These are phyloP conservation scores for Xylariaceae sp. DNA, from an alignment of 2,329 filamentous ascomycete species.

Conservation along the genomic window DNA sequence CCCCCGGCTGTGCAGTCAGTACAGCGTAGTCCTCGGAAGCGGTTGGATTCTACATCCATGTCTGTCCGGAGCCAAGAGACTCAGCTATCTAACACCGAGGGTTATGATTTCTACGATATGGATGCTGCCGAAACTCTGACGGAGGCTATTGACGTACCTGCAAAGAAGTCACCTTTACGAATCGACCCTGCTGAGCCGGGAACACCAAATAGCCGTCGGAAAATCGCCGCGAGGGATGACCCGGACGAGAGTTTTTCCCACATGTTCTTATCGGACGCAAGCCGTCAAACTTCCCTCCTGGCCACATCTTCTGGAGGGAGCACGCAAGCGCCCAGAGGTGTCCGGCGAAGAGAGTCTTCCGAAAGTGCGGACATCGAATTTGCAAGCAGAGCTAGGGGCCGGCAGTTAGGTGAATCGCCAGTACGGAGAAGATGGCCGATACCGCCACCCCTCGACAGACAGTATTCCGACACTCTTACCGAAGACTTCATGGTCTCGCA, in stretches of 20 bases:
- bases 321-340: conserved; percentile 10
- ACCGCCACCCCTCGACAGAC: conserved; percentile 16
- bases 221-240: conserved; percentile 40
- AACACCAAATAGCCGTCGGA: conserved; percentile 29
- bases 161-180: conserved; percentile 34
- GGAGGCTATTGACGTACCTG: conserved; percentile 49
- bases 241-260: conserved; percentile 54
- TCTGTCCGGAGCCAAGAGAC: conserved; percentile 49
- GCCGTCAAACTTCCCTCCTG: conserved; percentile 36
- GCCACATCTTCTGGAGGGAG: conserved; percentile 33
- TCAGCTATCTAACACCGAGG: conserved; percentile 50
- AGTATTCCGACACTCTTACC: conserved; percentile 23
- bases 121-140: conserved; percentile 40
- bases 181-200: conserved; percentile 32
- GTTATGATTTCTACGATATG: conserved; percentile 61
- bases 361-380: conserved; percentile 35
- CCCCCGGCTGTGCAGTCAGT: conserved; percentile 42
- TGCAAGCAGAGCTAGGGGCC: conserved; percentile 42
- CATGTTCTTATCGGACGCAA: conserved; percentile 53
- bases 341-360: conserved; percentile 10
- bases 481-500: conserved; percentile 30
- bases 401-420: conserved; percentile 31
- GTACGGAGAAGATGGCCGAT: conserved; percentile 16
- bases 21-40: conserved; percentile 35
- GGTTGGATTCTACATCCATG: conserved; percentile 45